Base-by-base conservation (phyloP, 2,329 filamentous ascomycete species). In the Fusarium staphyleae region DNA sequence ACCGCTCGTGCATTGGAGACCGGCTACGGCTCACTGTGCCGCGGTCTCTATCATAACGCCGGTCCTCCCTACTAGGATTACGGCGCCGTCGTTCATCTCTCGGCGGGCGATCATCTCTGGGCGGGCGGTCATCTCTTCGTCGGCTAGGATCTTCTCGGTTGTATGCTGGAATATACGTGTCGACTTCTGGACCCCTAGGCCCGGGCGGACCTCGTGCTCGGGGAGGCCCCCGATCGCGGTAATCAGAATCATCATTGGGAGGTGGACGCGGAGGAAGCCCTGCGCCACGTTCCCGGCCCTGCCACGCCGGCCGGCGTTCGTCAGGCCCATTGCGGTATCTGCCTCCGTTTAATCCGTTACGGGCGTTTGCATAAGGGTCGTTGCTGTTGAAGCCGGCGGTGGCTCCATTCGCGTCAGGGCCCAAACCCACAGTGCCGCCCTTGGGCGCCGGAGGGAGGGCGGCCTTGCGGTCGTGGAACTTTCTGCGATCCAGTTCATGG, bases 401-500 rank as follows among this genome's bases (percentile, higher is more conserved):
- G 8, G 74, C 72, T 4, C 74, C 72, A 56, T 81, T 79, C 9
- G 80, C 79, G 22, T 80, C 79, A 1, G 80, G 78, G n/a, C 85
- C 86, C 67, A 91, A 86, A 12, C 93, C 93, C 3, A 96, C 92
- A 1, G 91, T 92, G 4, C 91, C 93, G 11, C 93, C 93, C 64
- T 93, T 92, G 0, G 95, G 95, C 1, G 93, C 95, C 11, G 95
- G 93, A 4, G 93, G 93, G 10, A 93, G 81, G 16, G 87, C 89
- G 16, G 89, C 89, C 69, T 91, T 91, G 67, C 95, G 88, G 52
- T 92, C 89, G 62, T 96, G 88, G 65, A 92, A 93, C 74, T 93
- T 96, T 71, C 92, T 86, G 43, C 93, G 85, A 71, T 99, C 95
- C n/a, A 98, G 80, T 73, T 99, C 95, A 74, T 99, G 95, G 36